Evolutionary conservation across 352 stramenopile species (phyloP), one percentile per base, ranked within the genome.

Genomic region (Globisporangium echinulatum): DNA sequence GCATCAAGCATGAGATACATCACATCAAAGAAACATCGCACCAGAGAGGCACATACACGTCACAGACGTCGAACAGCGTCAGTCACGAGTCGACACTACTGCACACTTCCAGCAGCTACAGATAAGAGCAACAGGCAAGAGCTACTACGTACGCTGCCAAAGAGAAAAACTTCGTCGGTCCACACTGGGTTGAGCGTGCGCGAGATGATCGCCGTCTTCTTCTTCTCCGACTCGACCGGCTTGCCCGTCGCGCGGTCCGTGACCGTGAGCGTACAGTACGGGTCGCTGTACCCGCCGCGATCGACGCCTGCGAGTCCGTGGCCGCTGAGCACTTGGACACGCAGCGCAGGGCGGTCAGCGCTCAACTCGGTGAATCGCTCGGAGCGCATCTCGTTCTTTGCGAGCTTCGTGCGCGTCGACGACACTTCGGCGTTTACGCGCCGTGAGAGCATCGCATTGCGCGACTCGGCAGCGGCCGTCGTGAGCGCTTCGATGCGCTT

Each of bases 161-260:
- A 78, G 17, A 75, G 49, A 54, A 90, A 90, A 0, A 66, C 62
- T 58, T 90, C 81, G 52, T 85, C 71, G 9, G 69, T 66, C 81
- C 81, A 90, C 36, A 84, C 79, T 13, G 81, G 81, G 48, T 90
- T 90, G 14, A 89, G 63, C 11, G 81, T 90, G 52, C 82, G 87
- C 2, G 69, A 68, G n/a, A 88, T 68, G 14, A 88, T 68, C 1
- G 73, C 78, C 10, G 81, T 90, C 8, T 77, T 74, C 59, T 90
- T 90, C 53, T 90, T 90, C 58, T 90, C 81, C 3, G 42, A 57
- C 52, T 90, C 78, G 11, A 88, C 59, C 0, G 49, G 53, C 43
- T 88, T 88, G 7, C 74, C 76, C 1, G 68, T 73, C 3, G 43
- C 52, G 3, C 69, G 71, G 56, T 88, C 75, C 2, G 74, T 88